These are phyloP conservation scores for Typha latifolia DNA, from an alignment of 176 grass and related monocot species.

Conservation along the genomic window DNA sequence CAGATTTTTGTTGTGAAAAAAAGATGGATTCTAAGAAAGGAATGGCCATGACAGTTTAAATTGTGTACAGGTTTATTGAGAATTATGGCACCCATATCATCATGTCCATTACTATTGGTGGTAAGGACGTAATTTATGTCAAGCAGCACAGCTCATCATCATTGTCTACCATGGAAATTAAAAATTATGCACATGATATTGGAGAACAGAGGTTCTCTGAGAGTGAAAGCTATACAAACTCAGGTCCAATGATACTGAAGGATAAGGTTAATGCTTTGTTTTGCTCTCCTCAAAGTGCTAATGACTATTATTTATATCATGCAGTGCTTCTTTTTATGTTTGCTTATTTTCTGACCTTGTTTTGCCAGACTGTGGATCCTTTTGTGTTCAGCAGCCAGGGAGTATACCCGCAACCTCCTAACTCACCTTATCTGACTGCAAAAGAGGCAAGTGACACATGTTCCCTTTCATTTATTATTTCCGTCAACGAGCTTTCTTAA, in stretches of 20 bases:
- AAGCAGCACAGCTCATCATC: slow-evolving; percentile 49
- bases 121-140: slow-evolving; percentile 56
- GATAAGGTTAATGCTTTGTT: slow-evolving; percentile 36
- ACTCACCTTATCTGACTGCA: slow-evolving; percentile 35
- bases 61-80: slow-evolving; percentile 60
- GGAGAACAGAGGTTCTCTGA: slow-evolving; percentile 54
- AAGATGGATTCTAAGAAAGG: background rate
- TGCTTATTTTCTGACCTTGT: slow-evolving; percentile 10
- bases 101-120: slow-evolving; percentile 48
- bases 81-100: slow-evolving; percentile 65
- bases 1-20: background rate
- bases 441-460: slow-evolving; percentile 48
- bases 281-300: slow-evolving; percentile 1
- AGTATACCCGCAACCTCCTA: slow-evolving; percentile 50
- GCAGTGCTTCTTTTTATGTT: background rate
- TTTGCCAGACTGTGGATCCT: slow-evolving; percentile 31
- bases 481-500: background rate
- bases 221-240: slow-evolving; percentile 27
- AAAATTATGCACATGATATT: slow-evolving; percentile 49
- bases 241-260: slow-evolving; percentile 38
- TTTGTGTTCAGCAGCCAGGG: slow-evolving; percentile 51
- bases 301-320: background rate
- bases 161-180: slow-evolving; percentile 39
- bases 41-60: slow-evolving; percentile 10
- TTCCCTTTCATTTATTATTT: background rate